Evolutionary conservation across 345 rosid species (phyloP).

Genomic region (Zanthoxylum bungeanum): DNA sequence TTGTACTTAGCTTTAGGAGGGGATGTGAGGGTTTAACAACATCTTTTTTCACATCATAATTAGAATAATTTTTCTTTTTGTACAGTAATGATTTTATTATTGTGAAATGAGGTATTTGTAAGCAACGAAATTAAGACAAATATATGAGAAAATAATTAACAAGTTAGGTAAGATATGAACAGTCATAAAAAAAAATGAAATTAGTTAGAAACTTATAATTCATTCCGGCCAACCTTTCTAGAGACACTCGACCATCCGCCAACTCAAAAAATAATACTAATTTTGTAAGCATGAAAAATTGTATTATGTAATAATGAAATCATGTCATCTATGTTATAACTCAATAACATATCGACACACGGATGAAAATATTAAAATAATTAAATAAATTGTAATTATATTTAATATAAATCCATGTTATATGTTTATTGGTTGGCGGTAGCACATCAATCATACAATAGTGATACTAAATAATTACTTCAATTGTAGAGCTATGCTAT

Average conservation of each 20-base stretch:
- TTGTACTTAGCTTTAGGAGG: neutral
- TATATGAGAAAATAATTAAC: neutral
- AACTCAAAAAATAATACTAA: neutral
- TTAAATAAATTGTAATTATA: no score
- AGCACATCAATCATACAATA: no score
- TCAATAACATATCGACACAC: no score
- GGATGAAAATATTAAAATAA: no score
- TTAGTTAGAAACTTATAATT: conserved; percentile 10
- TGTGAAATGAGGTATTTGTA: neutral
- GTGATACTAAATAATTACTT: no score
- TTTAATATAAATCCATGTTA: no score
- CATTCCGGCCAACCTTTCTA: neutral
- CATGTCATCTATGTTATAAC: no score
- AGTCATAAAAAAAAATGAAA: conserved; percentile 4
- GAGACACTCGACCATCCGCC: neutral
- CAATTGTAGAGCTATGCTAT: no score
- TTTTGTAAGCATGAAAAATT: no score
- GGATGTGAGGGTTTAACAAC: neutral
- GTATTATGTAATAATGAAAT: no score
- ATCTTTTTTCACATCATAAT: neutral
- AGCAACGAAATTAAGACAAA: conserved; percentile 3
- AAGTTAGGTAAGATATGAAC: conserved; percentile 10
- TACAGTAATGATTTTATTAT: neutral
- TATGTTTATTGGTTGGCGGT: no score
- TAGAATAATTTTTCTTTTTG: neutral